Evolutionary conservation across 352 stramenopile species (phyloP).

Genomic region (Globisporangium megalacanthum): DNA sequence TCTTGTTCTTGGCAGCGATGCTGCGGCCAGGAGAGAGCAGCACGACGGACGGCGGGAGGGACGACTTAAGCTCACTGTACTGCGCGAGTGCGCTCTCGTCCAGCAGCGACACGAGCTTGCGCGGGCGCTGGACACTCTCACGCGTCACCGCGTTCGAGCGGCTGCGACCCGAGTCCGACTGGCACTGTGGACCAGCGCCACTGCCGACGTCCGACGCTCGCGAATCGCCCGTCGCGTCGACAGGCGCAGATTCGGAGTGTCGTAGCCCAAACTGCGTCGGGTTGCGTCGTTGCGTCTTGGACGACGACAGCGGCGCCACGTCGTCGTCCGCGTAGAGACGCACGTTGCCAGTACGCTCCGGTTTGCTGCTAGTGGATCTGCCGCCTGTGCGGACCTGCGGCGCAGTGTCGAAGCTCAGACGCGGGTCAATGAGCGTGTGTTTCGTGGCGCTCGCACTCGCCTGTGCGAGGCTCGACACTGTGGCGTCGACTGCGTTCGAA

Average conservation of each 20-base stretch:
- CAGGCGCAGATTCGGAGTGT: background rate
- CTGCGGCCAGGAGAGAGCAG: background rate
- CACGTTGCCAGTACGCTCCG: slow-evolving; percentile 2
- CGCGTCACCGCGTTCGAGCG: slow-evolving; percentile 8
- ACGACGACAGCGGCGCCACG: slow-evolving; percentile 2
- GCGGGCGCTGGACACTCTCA: slow-evolving; percentile 10
- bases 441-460: background rate
- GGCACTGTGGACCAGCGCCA: slow-evolving; percentile 8
- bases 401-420: slow-evolving; percentile 7
- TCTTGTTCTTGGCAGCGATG: slow-evolving; percentile 18
- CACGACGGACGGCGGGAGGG: slow-evolving; percentile 2
- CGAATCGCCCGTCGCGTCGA: background rate
- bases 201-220: slow-evolving; percentile 3
- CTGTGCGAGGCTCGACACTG: background rate
- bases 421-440: slow-evolving; percentile 15
- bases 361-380: background rate
- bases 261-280: slow-evolving; percentile 1
- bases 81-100: slow-evolving; percentile 17
- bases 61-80: background rate
- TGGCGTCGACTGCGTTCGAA: background rate
- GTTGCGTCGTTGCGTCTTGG: slow-evolving; percentile 3
- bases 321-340: slow-evolving; percentile 19
- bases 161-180: background rate
- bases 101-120: slow-evolving; percentile 24
- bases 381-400: background rate